phyloP scores from a whole-genome alignment of 2,329 filamentous ascomycete genomes.

The Onygenales sp. region DNA sequence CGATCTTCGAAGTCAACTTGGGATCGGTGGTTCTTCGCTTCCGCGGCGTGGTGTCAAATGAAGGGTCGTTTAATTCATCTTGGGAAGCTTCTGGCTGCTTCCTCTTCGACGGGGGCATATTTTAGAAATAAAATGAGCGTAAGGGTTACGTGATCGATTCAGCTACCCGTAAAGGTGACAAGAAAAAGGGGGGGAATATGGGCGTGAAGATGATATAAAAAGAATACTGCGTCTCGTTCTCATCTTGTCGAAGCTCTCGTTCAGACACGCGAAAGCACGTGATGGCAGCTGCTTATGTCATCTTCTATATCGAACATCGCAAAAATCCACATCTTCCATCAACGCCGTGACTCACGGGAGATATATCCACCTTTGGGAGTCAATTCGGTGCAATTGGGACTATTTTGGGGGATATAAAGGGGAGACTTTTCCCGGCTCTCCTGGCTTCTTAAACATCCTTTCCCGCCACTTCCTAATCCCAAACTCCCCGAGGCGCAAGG shows the following conservation, averaged over 20 bases:
- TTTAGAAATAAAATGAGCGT: background rate
- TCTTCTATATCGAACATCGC: background rate
- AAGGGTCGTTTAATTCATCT: conserved; percentile 20
- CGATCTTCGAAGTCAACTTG: conserved; percentile 19
- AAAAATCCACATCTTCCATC: background rate
- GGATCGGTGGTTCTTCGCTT: conserved; percentile 22
- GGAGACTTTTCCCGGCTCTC: background rate
- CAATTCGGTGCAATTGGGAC: background rate
- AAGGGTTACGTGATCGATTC: background rate
- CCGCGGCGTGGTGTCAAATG: conserved; percentile 29
- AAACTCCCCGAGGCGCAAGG: too few relatives aligned
- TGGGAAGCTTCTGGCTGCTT: conserved; percentile 28
- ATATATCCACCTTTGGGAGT: background rate
- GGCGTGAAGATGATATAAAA: background rate
- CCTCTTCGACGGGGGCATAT: conserved; percentile 27
- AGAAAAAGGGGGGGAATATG: too few relatives aligned
- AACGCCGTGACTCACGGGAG: background rate
- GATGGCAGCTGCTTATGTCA: background rate
- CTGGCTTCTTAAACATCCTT: background rate
- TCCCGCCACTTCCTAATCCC: background rate
- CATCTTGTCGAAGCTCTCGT: background rate
- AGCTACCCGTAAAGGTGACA: background rate
- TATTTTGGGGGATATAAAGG: background rate
- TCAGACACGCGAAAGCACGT: conserved; percentile 5
- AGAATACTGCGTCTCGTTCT: background rate